Evolutionary conservation across 1,284 basidiomycete genomes (phyloP).

Genomic region (Papiliotrema flavescens): DNA sequence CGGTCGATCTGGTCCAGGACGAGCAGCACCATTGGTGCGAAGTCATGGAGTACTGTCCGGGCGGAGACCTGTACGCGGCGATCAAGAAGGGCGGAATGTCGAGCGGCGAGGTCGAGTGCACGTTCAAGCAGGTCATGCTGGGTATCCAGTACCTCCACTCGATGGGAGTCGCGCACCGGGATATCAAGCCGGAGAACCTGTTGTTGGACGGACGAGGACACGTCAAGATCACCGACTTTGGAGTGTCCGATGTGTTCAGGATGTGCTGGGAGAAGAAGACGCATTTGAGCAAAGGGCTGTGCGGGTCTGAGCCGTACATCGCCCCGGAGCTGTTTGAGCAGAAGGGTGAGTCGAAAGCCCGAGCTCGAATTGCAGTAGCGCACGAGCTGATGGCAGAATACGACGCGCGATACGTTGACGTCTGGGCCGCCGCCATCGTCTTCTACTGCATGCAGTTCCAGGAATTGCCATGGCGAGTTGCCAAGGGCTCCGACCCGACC

Average conservation of each 20-base stretch:
- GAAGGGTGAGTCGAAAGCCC: constrained; percentile 68
- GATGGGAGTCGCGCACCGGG: constrained; percentile 95
- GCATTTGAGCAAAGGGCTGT: constrained; percentile 94
- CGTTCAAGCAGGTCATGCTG: constrained; percentile 92
- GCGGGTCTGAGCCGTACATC: constrained; percentile 97
- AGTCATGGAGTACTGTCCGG: constrained; percentile 99
- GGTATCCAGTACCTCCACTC: constrained; percentile 88
- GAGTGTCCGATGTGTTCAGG: constrained; percentile 95
- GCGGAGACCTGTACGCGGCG: constrained; percentile 93
- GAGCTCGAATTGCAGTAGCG: neutral
- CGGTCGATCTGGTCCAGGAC: constrained; percentile 96
- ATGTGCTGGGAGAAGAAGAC: constrained; percentile 97
- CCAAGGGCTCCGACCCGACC: constrained; percentile 76
- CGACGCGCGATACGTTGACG: constrained; percentile 93
- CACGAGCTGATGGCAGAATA: constrained; percentile 63
- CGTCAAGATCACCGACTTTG: constrained; percentile 99
- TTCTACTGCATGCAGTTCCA: constrained; percentile 98
- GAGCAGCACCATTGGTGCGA: constrained; percentile 97
- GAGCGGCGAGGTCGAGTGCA: constrained; percentile 90
- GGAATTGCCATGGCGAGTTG: constrained; percentile 94
- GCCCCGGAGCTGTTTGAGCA: constrained; percentile 95
- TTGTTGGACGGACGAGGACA: constrained; percentile 90
- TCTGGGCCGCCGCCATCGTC: constrained; percentile 95
- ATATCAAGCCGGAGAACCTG: constrained; percentile 97
- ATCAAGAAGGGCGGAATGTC: constrained; percentile 98